phyloP scores from a whole-genome alignment of 345 rosid species.

The Mercurialis annua region DNA sequence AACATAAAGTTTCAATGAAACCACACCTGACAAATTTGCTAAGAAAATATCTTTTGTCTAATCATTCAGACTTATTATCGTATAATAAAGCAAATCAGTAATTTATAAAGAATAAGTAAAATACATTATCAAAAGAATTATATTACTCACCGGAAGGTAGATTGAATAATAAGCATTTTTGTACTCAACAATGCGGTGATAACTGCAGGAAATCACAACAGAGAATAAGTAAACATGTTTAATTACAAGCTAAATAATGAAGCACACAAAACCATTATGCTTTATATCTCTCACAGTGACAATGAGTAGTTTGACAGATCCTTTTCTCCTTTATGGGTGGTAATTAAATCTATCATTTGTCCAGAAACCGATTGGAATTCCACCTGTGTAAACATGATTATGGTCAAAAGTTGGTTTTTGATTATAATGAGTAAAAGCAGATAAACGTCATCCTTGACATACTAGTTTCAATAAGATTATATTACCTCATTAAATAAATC shows the following conservation, averaged over 20 bases:
- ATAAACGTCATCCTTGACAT: neutral
- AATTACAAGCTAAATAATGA: neutral
- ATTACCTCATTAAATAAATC: constrained; percentile 59
- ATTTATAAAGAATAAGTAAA: neutral
- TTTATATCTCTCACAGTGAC: constrained; percentile 50
- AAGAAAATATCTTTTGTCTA: neutral
- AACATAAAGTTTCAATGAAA: too few relatives aligned
- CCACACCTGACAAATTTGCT: neutral
- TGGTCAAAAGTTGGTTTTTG: neutral
- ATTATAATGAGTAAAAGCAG: neutral
- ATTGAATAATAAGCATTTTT: constrained; percentile 76
- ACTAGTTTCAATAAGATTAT: neutral
- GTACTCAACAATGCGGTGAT: constrained; percentile 74
- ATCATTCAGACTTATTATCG: too few relatives aligned
- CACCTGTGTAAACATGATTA: constrained; percentile 39
- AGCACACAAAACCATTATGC: neutral
- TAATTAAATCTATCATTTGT: constrained; percentile 82
- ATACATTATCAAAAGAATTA: neutral
- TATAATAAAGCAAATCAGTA: neutral
- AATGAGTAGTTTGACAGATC: constrained; percentile 63
- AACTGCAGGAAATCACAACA: constrained; percentile 38
- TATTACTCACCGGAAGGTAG: constrained; percentile 74
- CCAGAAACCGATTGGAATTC: constrained; percentile 77
- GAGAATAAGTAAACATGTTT: neutral
- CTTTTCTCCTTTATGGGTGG: constrained; percentile 64